These are phyloP conservation scores for Azolla pinnata DNA, from an alignment of 75 land plant genomes.

Conservation along the genomic window DNA sequence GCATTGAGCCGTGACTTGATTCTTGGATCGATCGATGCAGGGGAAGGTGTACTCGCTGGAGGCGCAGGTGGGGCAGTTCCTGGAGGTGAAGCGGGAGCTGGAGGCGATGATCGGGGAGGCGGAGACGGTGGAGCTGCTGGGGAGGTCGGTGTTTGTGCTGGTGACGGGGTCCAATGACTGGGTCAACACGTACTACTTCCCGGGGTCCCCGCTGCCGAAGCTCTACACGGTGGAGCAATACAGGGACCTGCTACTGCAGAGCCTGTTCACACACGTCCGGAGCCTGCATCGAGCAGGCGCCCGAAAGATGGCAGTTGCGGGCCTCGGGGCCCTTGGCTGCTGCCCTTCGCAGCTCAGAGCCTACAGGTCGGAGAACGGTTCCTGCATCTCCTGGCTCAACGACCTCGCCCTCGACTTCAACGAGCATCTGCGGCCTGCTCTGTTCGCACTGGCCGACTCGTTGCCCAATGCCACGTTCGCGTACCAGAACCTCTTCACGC, in stretches of 20 bases:
- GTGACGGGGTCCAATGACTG: conserved; percentile 26
- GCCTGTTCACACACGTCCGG: not conserved
- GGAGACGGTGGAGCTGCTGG: conserved; percentile 4
- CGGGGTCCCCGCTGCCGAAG: conserved; percentile 16
- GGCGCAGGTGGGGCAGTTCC: conserved; percentile 14
- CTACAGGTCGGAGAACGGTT: conserved; percentile 15
- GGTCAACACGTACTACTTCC: conserved; percentile 26
- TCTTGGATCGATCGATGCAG: not conserved
- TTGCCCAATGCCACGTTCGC: conserved; percentile 13
- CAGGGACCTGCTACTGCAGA: conserved; percentile 10
- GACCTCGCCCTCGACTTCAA: conserved; percentile 17
- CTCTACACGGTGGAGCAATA: conserved; percentile 7
- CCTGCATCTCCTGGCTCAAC: conserved; percentile 19
- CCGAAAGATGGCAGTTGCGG: conserved; percentile 21
- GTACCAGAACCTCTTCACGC: conserved; percentile 17
- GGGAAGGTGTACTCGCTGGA: conserved; percentile 9
- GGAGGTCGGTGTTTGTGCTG: conserved; percentile 11
- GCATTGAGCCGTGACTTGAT: not conserved
- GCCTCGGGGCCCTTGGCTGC: conserved; percentile 31
- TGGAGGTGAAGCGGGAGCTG: conserved; percentile 12
- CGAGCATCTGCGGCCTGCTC: conserved; percentile 2
- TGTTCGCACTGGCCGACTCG: conserved; percentile 9
- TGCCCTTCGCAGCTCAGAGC: conserved; percentile 20
- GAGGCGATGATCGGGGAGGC: conserved; percentile 2
- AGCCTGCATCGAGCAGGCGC: conserved; percentile 12